Evolutionary conservation across 768 basidiomycete species (phyloP), one percentile per base, ranked within the genome.

Genomic region (Leccinum longicurvipes): DNA sequence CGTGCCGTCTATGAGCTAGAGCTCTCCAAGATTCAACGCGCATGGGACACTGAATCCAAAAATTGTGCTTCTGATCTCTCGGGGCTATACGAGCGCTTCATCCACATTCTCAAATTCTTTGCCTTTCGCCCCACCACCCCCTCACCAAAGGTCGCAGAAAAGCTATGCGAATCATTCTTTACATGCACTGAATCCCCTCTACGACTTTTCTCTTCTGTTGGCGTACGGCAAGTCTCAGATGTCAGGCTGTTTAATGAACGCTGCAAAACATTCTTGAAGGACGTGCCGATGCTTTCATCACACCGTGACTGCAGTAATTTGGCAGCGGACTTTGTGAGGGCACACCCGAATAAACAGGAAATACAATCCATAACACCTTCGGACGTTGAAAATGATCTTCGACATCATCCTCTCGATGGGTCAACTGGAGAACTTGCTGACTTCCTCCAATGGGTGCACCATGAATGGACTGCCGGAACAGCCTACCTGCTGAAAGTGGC

Each of bases 141-240:
- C 1, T 91, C 41, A 12, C 41, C 2, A 1, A 81, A 87, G 36
- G 90, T 97, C 21, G 84, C 90, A 0, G 73, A 70, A 14, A 69
- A 81, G n/a, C 78, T 95, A 52, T 85, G 90, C 64, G 72, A 76
- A 1, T 83, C 87, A 2, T 97, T 97, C 73, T 97, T 93, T 69
- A 68, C 75, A 0, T 89, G 87, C 59, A 76, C 78, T 8, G 2
- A 10, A 15, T 14, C 2, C 12, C 47, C 47, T 47, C 17, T 29
- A 28, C 28, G 28, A 6, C 28, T 47, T 29, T n/a, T 47, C 11
- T 47, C 47, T 25, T 47, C 47, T 25, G 28, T 24, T 28, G 47
- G 96, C 6, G 78, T 95, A 1, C 77, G 79, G 11, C 76, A 79
- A 39, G 83, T 84, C 5, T 71, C 74, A 5, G 80, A 85, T 23